Conservation (phyloP, 2,329 filamentous ascomycete genomes). For the Tolypocladium ophioglossoides region DNA sequence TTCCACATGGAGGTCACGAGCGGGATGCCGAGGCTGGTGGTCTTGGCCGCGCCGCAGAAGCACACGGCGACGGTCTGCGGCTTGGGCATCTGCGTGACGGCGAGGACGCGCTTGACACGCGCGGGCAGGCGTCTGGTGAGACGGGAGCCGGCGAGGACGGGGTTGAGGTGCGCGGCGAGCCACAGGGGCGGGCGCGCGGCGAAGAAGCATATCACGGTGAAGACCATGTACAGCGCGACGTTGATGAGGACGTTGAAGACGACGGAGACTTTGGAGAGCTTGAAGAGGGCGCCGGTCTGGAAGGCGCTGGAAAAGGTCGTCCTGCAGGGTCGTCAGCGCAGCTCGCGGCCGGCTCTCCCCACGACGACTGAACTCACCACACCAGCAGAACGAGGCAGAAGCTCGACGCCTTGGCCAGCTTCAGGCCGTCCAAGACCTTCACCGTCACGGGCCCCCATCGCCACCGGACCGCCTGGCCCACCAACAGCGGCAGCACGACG, state of each 20-base stretch:
- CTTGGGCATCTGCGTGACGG: constrained; percentile 41
- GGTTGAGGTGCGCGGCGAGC: constrained; percentile 22
- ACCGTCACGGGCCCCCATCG: constrained; percentile 39
- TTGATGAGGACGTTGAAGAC: constrained; percentile 59
- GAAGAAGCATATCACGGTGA: constrained; percentile 50
- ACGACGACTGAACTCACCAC: constrained; percentile 25
- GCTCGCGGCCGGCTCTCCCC: neutral
- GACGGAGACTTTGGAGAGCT: constrained; percentile 48
- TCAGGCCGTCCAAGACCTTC: constrained; percentile 42
- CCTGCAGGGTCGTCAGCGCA: constrained; percentile 31
- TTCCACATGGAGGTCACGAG: constrained; percentile 58
- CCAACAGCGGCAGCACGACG: constrained; percentile 51
- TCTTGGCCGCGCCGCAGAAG: constrained; percentile 65
- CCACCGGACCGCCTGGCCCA: constrained; percentile 50
- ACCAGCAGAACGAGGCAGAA: constrained; percentile 36
- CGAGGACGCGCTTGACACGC: constrained; percentile 24
- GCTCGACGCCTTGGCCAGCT: constrained; percentile 36
- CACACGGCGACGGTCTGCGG: constrained; percentile 60
- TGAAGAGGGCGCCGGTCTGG: constrained; percentile 48
- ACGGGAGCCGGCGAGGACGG: constrained; percentile 19
- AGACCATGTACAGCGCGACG: constrained; percentile 51
- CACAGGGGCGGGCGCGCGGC: constrained; percentile 30
- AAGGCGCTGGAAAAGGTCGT: constrained; percentile 59
- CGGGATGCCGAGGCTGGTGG: constrained; percentile 59
- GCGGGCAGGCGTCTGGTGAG: constrained; percentile 12